Conservation (phyloP, 164 flowering plant species). For the Vitis cinerea region DNA sequence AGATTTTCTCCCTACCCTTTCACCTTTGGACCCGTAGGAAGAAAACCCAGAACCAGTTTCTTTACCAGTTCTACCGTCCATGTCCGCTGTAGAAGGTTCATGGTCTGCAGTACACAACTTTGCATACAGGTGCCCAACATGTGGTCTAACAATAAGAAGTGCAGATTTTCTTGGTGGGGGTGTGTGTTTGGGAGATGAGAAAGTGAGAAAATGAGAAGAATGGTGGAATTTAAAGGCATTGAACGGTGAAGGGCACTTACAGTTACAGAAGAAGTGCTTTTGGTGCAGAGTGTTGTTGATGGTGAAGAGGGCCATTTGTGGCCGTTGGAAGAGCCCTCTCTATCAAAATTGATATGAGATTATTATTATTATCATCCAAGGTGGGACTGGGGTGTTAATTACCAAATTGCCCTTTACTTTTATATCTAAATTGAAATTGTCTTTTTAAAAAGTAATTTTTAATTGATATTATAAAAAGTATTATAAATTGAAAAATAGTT, state of each 20-base stretch:
- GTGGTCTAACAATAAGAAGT: constrained; percentile 17
- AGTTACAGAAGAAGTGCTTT: constrained; percentile 32
- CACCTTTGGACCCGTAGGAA: constrained; percentile 12
- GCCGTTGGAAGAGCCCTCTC: constrained; percentile 31
- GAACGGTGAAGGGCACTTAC: constrained; percentile 48
- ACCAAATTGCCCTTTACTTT: not conserved
- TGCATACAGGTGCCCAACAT: constrained; percentile 9
- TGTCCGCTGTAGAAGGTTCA: constrained; percentile 14
- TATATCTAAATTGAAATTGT: too few species aligned
- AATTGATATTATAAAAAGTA: too few species aligned
- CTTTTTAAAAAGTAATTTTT: too few species aligned
- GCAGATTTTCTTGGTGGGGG: constrained; percentile 15
- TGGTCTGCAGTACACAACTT: constrained; percentile 16
- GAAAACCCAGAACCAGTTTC: constrained; percentile 21
- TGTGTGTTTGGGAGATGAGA: constrained; percentile 24
- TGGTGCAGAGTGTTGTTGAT: constrained; percentile 41
- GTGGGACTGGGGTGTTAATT: not conserved
- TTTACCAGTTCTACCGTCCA: not conserved
- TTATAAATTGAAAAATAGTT: too few species aligned
- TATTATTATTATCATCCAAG: not conserved
- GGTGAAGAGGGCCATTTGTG: constrained; percentile 51
- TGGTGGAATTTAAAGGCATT: constrained; percentile 15
- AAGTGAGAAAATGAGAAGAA: constrained; percentile 19
- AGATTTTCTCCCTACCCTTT: constrained; percentile 12
- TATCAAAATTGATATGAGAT: not conserved